Base-by-base conservation (phyloP, 352 stramenopile genomes). In the Aphanomyces stellatus region DNA sequence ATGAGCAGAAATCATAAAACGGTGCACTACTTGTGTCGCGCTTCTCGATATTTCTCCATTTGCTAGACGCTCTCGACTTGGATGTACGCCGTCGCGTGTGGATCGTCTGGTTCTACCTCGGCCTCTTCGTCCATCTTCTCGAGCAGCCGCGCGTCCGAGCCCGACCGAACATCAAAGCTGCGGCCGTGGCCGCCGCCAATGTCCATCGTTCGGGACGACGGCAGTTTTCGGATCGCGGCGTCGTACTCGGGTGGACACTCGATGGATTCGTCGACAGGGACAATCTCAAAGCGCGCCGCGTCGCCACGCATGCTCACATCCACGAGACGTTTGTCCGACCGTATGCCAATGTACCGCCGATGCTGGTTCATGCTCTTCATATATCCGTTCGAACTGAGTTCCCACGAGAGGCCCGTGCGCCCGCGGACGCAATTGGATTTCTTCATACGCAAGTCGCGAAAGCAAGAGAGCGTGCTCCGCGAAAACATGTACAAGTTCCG, bases 291-390 rank as follows among this genome's bases (percentile, higher is more conserved):
- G 35, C 86, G 82, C 27, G 71, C 73, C 6, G 86, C 86, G 49
- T 91, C 82, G n/a, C 85, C 85, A 19, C 86, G 81, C 81, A 93
- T 93, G 67, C 84, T 93, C 71, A 95, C 84, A 51, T 95, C 86
- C 27, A 93, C 62, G 25, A 95, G 66, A 33, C 92, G 69, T 28
- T 76, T 73, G 61, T 95, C 84, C 31, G 90, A 74, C 2, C 85
- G 81, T 42, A 82, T 75, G 30, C 84, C 86, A 24, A 95, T 81
- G 67, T 93, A 95, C 41, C 86, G 79, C 43, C 86, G 82, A 60
- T 95, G 86, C 72, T 95, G 86, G 74, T 92, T 94, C 85, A 94
- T 92, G 72, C 85, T 94, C 68, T 90, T 85, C 33, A 94, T 74
- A 62, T 91, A 81, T 19, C 85, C 85, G 1, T 88, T 74, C 3